Conservation (phyloP, 1,139 yeast species). For the Sugiyamaella paludigena region DNA sequence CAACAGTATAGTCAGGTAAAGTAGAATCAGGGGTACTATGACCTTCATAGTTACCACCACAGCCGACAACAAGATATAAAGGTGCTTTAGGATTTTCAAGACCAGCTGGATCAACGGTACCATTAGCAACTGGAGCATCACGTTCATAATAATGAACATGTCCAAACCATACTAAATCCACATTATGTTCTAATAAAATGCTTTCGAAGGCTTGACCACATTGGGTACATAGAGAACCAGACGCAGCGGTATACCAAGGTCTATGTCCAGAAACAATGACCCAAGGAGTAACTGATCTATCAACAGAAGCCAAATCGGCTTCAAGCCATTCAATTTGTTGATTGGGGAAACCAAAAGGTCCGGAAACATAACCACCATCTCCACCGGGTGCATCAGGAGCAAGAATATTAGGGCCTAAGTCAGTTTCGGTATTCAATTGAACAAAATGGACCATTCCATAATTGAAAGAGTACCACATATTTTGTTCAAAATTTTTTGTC, state of each 20-base stretch:
- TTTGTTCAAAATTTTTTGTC: conserved; percentile 22
- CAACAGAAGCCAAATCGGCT: conserved; percentile 42
- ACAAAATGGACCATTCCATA: conserved; percentile 36
- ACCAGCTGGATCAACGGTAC: conserved; percentile 22
- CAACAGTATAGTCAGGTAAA: conserved; percentile 17
- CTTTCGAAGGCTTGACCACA: conserved; percentile 28
- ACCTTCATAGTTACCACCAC: conserved; percentile 27
- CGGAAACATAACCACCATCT: conserved; percentile 26
- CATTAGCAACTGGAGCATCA: conserved; percentile 21
- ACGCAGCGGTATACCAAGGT: conserved; percentile 35
- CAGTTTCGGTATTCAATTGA: conserved; percentile 35
- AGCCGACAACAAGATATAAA: conserved; percentile 26
- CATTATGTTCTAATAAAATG: conserved; percentile 26
- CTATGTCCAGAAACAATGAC: conserved; percentile 40
- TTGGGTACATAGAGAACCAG: conserved; percentile 19
- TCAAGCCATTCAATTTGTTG: conserved; percentile 40
- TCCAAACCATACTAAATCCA: conserved; percentile 25
- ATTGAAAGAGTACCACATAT: conserved; percentile 37
- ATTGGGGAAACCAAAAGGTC: conserved; percentile 28
- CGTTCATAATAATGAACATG: conserved; percentile 26
- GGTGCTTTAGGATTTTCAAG: conserved; percentile 25
- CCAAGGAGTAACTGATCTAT: conserved; percentile 36
- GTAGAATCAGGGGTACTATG: conserved; percentile 9
- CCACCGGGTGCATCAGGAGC: conserved; percentile 30
- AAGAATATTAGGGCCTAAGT: conserved; percentile 27